Evolutionary conservation across 257 asterid genomes (phyloP), one percentile per base, ranked within the genome.

Genomic region (Thymus mandschuricus): DNA sequence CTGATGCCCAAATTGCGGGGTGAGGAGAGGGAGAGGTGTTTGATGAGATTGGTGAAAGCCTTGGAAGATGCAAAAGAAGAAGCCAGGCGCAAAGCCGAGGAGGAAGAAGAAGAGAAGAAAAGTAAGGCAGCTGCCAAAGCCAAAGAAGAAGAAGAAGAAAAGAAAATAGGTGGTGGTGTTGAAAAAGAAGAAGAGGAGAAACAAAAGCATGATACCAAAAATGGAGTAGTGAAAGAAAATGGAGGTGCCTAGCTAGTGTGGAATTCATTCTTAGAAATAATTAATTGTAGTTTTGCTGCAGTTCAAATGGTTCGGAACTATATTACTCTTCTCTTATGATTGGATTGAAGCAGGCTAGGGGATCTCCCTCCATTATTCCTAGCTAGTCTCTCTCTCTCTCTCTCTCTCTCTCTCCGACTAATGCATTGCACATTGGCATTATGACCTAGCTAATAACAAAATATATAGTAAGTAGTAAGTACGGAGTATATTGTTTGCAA

Each of bases 1-100:
- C 59, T 88, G 82, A 86, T 84, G 92, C 87, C 90, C 0, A 88
- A 84, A 64, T 55, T 76, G 30, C 38, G 44, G 0, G 77, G 82
- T 0, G 86, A 76, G 21, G 81, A 78, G 21, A 81, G 10, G 28
- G 79, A 76, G n/a, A 60, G 49, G 5, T 76, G 83, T 50, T 43
- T 86, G 84, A 29, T 8, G 75, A 79, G 76, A 50, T 43, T 87
- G 78, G 71, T 85, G 21, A 51, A 71, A 43, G 86, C 85, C 60
- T 62, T 85, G 5, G 83, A 85, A 40, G 80, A 76, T 40, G 86
- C 81, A 0, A 78, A 81, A 50, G 78, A 64, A 49, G 75, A 74
- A 68, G 81, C 66, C 0, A 38, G 21, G 27, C 29, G 27, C 2
- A 82, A 81, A 31, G 81, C 82, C 0, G 81, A 76, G 63, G 79